phyloP scores from a whole-genome alignment of 768 basidiomycete species.

The Kockovaella imperatae region DNA sequence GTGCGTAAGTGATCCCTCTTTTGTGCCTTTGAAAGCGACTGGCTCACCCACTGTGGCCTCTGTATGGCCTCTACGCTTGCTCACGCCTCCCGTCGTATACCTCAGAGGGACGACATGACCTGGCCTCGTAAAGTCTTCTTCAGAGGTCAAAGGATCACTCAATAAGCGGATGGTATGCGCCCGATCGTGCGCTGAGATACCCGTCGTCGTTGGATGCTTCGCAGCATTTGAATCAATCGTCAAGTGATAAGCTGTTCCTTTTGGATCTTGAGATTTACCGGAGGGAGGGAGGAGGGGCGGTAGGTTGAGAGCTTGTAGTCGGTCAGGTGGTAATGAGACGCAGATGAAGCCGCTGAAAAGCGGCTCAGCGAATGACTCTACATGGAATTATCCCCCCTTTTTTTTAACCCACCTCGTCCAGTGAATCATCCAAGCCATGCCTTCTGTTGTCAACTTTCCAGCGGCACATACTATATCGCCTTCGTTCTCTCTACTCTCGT shows the following conservation, averaged over 20 bases:
- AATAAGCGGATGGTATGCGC: constrained; percentile 77
- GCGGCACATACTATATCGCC: constrained; percentile 91
- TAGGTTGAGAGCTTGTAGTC: constrained; percentile 68
- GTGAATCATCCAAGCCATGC: constrained; percentile 99
- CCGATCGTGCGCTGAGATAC: constrained; percentile 94
- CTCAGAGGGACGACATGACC: constrained; percentile 94
- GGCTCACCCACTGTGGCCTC: constrained; percentile 64
- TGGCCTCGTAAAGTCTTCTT: constrained; percentile 77
- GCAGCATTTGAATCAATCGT: constrained; percentile 77
- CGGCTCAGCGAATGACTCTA: not conserved
- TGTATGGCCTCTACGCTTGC: constrained; percentile 85
- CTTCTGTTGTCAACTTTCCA: constrained; percentile 74
- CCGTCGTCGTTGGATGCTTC: constrained; percentile 64
- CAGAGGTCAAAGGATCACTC: constrained; percentile 51
- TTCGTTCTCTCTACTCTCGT: constrained; percentile 91
- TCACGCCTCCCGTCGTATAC: constrained; percentile 73
- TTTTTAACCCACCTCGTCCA: constrained; percentile 69
- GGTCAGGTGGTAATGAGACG: constrained; percentile 66
- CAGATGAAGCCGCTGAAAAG: constrained; percentile 89
- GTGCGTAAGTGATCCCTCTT: not conserved
- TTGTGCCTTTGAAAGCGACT: not conserved
- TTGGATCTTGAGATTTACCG: constrained; percentile 60
- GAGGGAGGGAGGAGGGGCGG: constrained; percentile 49
- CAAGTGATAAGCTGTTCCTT: constrained; percentile 88
- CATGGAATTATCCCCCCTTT: not conserved